These are phyloP conservation scores for Aspergillus ruber DNA, from an alignment of 2,329 filamentous ascomycete species.

Conservation along the genomic window DNA sequence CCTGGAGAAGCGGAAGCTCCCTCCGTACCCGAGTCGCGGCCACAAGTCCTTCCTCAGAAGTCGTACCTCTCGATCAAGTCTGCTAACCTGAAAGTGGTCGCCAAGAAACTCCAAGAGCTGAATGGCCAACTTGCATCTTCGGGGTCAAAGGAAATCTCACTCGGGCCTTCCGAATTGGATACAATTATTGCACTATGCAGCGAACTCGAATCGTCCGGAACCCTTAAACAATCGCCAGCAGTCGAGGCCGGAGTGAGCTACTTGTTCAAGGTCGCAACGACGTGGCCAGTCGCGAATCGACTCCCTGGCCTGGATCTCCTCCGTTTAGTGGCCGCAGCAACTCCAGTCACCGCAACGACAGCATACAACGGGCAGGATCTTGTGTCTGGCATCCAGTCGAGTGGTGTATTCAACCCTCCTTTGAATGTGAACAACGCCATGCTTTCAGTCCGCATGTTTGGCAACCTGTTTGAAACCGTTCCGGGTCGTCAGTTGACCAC, in stretches of 20 bases:
- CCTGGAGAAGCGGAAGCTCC: constrained; percentile 56
- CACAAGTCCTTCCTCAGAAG: constrained; percentile 67
- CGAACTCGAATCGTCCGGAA: constrained; percentile 50
- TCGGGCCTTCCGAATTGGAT: constrained; percentile 66
- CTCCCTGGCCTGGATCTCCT: constrained; percentile 81
- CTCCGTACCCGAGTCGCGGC: constrained; percentile 34
- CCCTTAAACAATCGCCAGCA: constrained; percentile 40
- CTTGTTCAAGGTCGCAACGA: constrained; percentile 64
- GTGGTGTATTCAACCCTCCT: constrained; percentile 53
- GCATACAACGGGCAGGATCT: constrained; percentile 51
- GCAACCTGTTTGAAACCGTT: constrained; percentile 73
- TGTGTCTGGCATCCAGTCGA: constrained; percentile 53
- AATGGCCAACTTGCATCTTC: constrained; percentile 63
- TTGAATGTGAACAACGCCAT: constrained; percentile 75
- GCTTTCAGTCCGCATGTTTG: constrained; percentile 74
- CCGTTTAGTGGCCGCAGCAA: constrained; percentile 68
- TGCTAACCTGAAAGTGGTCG: constrained; percentile 63
- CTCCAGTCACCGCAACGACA: constrained; percentile 59
- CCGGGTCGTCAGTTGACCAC: constrained; percentile 63
- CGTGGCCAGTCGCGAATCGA: constrained; percentile 74
- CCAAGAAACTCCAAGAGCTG: constrained; percentile 68
- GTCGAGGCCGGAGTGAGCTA: constrained; percentile 54
- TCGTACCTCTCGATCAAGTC: constrained; percentile 71
- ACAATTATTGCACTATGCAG: constrained; percentile 56
- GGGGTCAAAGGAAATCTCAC: constrained; percentile 64